Evolutionary conservation across 345 rosid genomes (phyloP).

Genomic region (Euphorbia tirucalli): DNA sequence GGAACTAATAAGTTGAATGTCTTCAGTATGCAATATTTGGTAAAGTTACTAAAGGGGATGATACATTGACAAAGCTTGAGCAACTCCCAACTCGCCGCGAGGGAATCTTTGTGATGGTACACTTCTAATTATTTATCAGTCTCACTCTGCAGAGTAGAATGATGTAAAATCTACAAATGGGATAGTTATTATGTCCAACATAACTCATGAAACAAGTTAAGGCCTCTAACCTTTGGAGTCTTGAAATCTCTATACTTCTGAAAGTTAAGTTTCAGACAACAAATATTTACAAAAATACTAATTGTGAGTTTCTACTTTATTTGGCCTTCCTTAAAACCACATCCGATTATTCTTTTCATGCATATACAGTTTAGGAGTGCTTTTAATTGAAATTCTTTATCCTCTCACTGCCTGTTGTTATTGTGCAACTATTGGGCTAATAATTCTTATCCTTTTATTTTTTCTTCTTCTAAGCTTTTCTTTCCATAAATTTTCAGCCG

Average conservation of each 20-base stretch:
- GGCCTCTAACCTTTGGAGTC: not conserved
- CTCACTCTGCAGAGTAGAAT: not conserved
- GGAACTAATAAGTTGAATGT: conserved; percentile 18
- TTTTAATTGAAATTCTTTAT: not conserved
- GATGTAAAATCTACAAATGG: not conserved
- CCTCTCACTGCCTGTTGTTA: conserved; percentile 4
- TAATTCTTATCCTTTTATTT: not conserved
- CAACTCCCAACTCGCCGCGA: conserved; percentile 82
- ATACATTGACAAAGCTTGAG: conserved; percentile 82
- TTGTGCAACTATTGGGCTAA: conserved; percentile 11
- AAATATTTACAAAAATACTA: not conserved
- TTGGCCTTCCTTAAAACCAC: not conserved
- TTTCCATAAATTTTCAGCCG: conserved; percentile 36
- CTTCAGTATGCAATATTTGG: conserved; percentile 94
- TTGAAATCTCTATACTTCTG: not conserved
- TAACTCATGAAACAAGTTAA: not conserved
- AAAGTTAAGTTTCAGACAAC: not conserved
- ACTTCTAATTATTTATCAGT: conserved; percentile 14
- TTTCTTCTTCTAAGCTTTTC: not conserved
- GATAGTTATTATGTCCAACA: not conserved
- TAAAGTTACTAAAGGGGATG: conserved; percentile 90
- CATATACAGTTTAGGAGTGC: not conserved
- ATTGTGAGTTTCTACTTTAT: not conserved
- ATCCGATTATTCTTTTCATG: not conserved
- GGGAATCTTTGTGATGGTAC: conserved; percentile 94